Base-by-base conservation (phyloP, 805 yeast genomes). In the Yamadazyma endophytica region DNA sequence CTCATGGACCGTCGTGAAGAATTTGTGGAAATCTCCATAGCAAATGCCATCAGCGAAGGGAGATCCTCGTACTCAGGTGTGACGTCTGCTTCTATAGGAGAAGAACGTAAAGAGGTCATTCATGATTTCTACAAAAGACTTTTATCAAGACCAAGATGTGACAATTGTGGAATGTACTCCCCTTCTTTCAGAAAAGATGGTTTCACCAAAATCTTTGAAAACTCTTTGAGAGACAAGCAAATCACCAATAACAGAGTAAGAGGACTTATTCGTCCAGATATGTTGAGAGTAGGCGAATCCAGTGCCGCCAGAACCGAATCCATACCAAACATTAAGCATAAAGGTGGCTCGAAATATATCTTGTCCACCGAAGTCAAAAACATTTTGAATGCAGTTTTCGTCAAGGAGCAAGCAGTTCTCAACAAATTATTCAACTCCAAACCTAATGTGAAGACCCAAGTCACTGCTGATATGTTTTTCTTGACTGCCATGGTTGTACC, bases 101-200 rank as follows among this genome's bases (percentile, higher is more conserved):
- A 88, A 49, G 96, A 86, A 60, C 79, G 99, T 62, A 88, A 90
- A 55, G 55, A 54, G 8, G 59, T 77, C 34, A 69, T 87, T 42
- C 81, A 78, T 36, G 87, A 81, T 21, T 82, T 89, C 49, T 85
- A 88, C 67, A 76, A 75, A 47, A 75, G 75, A 47, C 58, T 89
- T 29, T 62, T 85, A 41, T 58, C 82, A 28, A 77, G 96, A 58
- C 80, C 88, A 34, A 84, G 80, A 58, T 92, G 99, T 74, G 95
- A 86, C 50, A 88, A 89, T 61, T 92, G 99, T 73, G 86, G 88
- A 26, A 85, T 89, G 95, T 85, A 70, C 58, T 87, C 96, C 26
- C 97, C 99, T 33, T 70, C 82, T 21, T 90, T 82, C 68, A 79
- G 98, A 64, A 90, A 89, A 50, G 99, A 92, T 55, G 98, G 98